Evolutionary conservation across 768 basidiomycete species (phyloP), one percentile per base, ranked within the genome.

Genomic region (Lentinula boryana): DNA sequence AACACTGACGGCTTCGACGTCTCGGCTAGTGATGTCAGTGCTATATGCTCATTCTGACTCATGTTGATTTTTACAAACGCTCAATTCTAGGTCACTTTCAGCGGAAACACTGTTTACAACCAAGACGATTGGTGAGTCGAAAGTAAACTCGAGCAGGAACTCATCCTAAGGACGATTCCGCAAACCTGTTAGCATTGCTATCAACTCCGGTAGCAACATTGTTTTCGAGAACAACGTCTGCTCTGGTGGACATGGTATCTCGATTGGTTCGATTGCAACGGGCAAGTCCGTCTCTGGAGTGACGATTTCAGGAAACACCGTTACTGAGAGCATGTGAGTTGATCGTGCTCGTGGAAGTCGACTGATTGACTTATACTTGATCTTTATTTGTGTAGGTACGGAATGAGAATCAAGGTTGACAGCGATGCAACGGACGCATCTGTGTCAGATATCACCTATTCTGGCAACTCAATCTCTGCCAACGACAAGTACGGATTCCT

Each of bases 221-320:
- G 0, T 56, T 21, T 62, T 82, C 68, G 61, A 70, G 58, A 51
- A 75, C 51, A 78, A 81, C 64, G 16, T 41, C 21, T 83, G 81
- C 68, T 60, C 64, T 2, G 70, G 71, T 16, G 81, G 83, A 7
- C 83, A 84, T 51, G 81, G 82, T 32, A 74, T 80, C 64, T 79
- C 77, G 5, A 73, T 83, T 13, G 81, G 78, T 18, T 79, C 80
- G 2, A 75, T 79, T 61, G 31, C 61, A 6, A 75, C 75, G 13
- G 59, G 70, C 48, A 35, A 82, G 35, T 32, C n/a, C 9, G 58
- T 60, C 9, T 60, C 58, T 18, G 50, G 40, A n/a, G 58, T 60
- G 21, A 50, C 48, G 0, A 38, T 60, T 23, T 51, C 58, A n/a
- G 48, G 48, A n/a, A 60, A 83, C 68, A 72, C 58, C 4, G 64